Evolutionary conservation across 164 flowering plant species (phyloP), one percentile per base, ranked within the genome.

Genomic region (Annona squamosa): DNA sequence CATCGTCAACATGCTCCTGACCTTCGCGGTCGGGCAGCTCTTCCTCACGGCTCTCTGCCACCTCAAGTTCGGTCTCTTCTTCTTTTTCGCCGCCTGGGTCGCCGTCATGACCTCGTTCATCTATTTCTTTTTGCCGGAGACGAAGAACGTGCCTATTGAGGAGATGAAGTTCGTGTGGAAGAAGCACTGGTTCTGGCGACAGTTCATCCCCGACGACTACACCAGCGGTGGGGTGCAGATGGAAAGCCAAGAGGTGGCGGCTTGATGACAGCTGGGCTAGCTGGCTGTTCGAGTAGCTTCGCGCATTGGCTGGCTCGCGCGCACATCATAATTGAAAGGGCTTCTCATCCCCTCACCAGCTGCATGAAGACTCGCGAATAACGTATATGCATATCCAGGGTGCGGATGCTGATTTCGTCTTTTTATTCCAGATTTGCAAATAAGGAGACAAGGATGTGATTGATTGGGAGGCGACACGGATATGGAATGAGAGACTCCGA

Each of bases 131-230:
- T 1, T 78, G 65, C 80, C 80, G 17, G 80, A 78, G 75, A 78
- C 80, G 43, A 78, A 74, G 80, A 74, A 74, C 17, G 59, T 74
- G 1, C 80, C 75, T 0, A 78, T 78, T 7, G 80, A 78, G 42
- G 80, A 78, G 75, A 78, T 78, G 80, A 63, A 47, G 57, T 43
- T 1, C 46, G 63, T 78, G 0, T 78, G 80, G 80, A 78, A 67
- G 72, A 68, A 71, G 69, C 80, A 78, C 71, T 74, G 77, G 77
- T 74, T 78, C 77, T 78, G 77, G 80, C 75, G 80, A 0, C 71
- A 63, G 57, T 70, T 41, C 65, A 74, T 74, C 13, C 77, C 80
- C 16, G 74, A 78, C 45, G 76, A 77, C 59, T 7, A 63, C 5
- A 56, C 16, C 16, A 5, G 6, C 4, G 5, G 37, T n/a, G 65